phyloP scores from a whole-genome alignment of 305 asterid species.

The Fraxinus nigra region DNA sequence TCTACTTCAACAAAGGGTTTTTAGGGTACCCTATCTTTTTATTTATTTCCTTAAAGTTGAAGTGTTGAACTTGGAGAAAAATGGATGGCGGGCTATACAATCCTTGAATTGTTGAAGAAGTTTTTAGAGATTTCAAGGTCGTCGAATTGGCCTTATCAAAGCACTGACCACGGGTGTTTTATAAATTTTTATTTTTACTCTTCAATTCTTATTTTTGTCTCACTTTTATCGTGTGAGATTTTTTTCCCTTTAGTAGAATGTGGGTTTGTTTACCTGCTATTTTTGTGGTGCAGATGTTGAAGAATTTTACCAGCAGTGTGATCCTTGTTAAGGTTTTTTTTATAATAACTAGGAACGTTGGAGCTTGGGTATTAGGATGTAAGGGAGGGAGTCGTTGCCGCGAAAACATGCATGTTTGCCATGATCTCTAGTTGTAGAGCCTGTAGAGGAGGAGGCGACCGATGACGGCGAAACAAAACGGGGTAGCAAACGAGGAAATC shows the following conservation, averaged over 20 bases:
- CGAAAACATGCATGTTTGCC: constrained; percentile 78
- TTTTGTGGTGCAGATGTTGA: constrained; percentile 42
- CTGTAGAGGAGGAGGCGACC: constrained; percentile 46
- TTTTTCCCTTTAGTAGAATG: neutral
- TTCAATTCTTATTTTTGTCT: neutral
- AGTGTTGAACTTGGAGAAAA: neutral
- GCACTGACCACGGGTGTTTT: constrained; percentile 40
- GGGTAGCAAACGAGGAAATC: too few relatives aligned
- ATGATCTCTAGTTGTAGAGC: constrained; percentile 73
- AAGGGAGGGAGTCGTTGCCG: constrained; percentile 89
- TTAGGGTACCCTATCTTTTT: neutral
- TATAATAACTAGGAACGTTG: constrained; percentile 61
- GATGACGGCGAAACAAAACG: constrained; percentile 19
- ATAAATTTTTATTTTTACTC: neutral
- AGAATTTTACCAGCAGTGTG: constrained; percentile 46
- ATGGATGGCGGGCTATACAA: constrained; percentile 35
- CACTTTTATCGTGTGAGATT: neutral
- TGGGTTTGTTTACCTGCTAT: neutral
- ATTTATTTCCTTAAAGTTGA: neutral
- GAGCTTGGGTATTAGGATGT: constrained; percentile 65
- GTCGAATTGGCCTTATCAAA: constrained; percentile 41
- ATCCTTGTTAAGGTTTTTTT: constrained; percentile 33
- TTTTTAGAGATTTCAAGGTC: constrained; percentile 44
- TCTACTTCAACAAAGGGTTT: too few relatives aligned
- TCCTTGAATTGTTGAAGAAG: constrained; percentile 47